These are phyloP conservation scores for Cryptococcus sp. DNA, from an alignment of 1,284 basidiomycete species.

Conservation along the genomic window DNA sequence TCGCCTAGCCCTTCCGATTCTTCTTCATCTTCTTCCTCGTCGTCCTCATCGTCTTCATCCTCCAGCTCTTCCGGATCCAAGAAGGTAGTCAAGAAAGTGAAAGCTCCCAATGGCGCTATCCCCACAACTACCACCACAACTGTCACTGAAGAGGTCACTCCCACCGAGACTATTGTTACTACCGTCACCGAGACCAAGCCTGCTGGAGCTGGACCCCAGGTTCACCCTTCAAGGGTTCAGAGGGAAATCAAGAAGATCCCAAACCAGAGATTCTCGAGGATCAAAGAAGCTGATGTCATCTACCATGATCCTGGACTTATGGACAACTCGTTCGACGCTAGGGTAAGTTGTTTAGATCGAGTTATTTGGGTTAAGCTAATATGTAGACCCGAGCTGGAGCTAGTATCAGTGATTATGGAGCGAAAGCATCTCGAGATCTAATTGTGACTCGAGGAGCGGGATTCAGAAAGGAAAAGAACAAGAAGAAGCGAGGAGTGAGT, in stretches of 20 bases:
- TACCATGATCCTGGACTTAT: constrained; percentile 59
- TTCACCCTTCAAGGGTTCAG: constrained; percentile 14
- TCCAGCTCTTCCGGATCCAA: constrained; percentile 27
- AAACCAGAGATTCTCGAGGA: constrained; percentile 68
- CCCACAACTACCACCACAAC: constrained; percentile 29
- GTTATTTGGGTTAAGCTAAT: not conserved
- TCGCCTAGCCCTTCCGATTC: constrained; percentile 31
- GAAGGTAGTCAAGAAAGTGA: constrained; percentile 31
- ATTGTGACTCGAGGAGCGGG: constrained; percentile 89
- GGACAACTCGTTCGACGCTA: constrained; percentile 79
- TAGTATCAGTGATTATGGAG: constrained; percentile 75
- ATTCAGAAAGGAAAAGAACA: constrained; percentile 99
- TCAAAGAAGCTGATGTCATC: constrained; percentile 64
- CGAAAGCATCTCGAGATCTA: constrained; percentile 75
- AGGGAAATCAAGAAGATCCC: constrained; percentile 29
- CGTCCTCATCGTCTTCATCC: constrained; percentile 25
- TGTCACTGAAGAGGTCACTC: constrained; percentile 10
- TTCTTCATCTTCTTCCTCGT: constrained; percentile 28
- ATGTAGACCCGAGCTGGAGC: constrained; percentile 32
- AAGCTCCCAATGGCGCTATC: constrained; percentile 41
- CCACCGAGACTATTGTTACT: constrained; percentile 17
- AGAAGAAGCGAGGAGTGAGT: constrained; percentile 82
- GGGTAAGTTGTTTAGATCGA: constrained; percentile 54
- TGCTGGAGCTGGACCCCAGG: constrained; percentile 13
- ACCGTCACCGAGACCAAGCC: constrained; percentile 8